Evolutionary conservation across 148 eudicot genomes (phyloP), one percentile per base, ranked within the genome.

Genomic region (Drosera capensis): DNA sequence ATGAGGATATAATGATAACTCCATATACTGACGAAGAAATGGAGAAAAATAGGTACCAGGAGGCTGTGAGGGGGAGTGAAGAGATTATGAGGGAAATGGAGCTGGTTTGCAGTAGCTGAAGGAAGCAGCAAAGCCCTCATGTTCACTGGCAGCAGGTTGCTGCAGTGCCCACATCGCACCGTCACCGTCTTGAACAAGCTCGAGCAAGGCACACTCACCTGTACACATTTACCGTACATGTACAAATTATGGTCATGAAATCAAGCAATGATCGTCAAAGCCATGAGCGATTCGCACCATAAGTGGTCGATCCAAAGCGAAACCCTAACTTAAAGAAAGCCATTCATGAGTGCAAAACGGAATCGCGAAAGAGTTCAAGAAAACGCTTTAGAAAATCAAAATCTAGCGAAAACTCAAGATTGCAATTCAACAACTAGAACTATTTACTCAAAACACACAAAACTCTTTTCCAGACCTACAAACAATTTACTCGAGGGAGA

Each of bases 121-220:
- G 85, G 93, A 16, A 84, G 59, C 12, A 84, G 78, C 19, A 73
- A 65, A 18, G 65, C 74, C 0, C 77, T 64, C 87, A 78, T 85
- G 70, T 85, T 74, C 5, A 82, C 95, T 0, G 90, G 74, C 38
- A 85, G 67, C 24, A 85, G 79, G 45, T 77, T 81, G 15, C 78
- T 65, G 76, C 99, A 92, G 58, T 92, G 95, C 7, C 99, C 99
- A 47, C 99, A 92, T 63, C 95, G 68, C 25, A 92, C 99, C 2
- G 99, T 92, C 48, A 92, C 95, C 2, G 77, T 85, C 71, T 79
- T 92, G 74, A 70, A 78, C 77, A 92, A 76, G 67, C 93, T 85
- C 29, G 73, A 68, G 72, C 83, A 64, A 28, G 99, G 99, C 41
- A 92, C 99, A 57, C 95, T 85, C 70, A 92, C 99, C 99, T 92